Base-by-base conservation (phyloP, 1,284 basidiomycete species). In the Heterobasidion parviporum region DNA sequence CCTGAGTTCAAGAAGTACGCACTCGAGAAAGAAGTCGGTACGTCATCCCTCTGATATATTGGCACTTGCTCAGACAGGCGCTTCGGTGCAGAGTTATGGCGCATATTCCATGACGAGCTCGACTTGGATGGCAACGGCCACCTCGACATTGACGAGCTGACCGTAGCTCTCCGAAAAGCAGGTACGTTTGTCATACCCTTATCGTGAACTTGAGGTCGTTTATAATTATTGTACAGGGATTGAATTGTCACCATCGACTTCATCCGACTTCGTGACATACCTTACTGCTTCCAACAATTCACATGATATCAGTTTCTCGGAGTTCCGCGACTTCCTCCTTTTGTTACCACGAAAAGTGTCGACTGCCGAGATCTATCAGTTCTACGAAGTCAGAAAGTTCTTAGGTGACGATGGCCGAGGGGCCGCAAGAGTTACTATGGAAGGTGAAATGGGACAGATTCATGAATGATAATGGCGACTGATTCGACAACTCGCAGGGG, bases 291-390 rank as follows among this genome's bases (percentile, higher is more conserved):
- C 81, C 47, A 78, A 81, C 10, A 78, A 84, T 63, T 81, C 85
- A 15, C 78, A 79, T 67, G 73, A 79, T n/a, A 81, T 97, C 67
- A 85, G 77, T 57, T 98, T 95, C 71, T 76, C 78, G 56, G 89
- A 96, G 66, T 97, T 96, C 70, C 78, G 94, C 52, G 89, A 96
- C 72, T 95, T 94, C 70, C 77, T 98, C 53, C 78, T 97, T 53
- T 80, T 96, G 53, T 72, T 96, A 56, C 93, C 94, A 46, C 82
- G 92, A 58, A 85, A 81, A 66, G 83, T 81, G 36, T 94, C 89
- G 1, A 77, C 92, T 8, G 77, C 80, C 53, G 94, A 97, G 72
- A 95, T 97, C 45, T 95, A 90, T 72, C 83, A 76, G 60, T 92
- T 84, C 68, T 96, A 93, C 68, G 82, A 92, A 73, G 81, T 93